Evolutionary conservation across 306 rosid species (phyloP).

Genomic region (apple (Malus domestica)): DNA sequence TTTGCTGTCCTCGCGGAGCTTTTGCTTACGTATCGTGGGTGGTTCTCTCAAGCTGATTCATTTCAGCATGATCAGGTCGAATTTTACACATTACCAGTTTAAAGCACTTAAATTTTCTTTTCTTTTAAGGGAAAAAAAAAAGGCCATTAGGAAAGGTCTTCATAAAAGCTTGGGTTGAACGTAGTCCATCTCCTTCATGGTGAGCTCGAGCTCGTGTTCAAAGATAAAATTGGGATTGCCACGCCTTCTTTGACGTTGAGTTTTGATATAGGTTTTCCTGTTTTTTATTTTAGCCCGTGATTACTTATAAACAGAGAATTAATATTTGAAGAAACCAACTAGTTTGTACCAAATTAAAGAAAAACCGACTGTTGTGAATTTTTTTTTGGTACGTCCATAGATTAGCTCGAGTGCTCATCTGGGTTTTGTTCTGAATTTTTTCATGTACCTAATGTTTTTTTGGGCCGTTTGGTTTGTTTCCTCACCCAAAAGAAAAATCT

Average conservation of each 20-base stretch:
- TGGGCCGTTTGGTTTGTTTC: not conserved
- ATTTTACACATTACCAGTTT: too few species aligned
- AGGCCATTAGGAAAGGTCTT: not conserved
- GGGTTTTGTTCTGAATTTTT: not conserved
- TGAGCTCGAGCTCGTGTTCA: not conserved
- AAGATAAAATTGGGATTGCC: not conserved
- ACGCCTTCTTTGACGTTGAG: not conserved
- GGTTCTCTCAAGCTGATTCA: not conserved
- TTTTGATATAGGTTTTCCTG: not conserved
- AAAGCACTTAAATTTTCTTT: too few species aligned
- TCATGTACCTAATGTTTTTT: too few species aligned
- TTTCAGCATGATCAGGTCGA: too few species aligned
- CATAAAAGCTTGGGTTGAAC: not conserved
- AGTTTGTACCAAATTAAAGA: too few species aligned
- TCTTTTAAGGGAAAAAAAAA: too few species aligned
- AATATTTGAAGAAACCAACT: too few species aligned
- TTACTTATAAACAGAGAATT: too few species aligned
- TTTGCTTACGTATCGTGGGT: too few species aligned
- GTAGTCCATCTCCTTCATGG: not conserved
- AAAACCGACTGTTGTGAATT: too few species aligned
- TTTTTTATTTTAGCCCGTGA: too few species aligned
- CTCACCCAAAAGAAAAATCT: not conserved
- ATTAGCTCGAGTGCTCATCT: not conserved
- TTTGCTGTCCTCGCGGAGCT: too few species aligned
- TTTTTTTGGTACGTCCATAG: not conserved